Conservation (phyloP, 2,329 filamentous ascomycete species). For the Alternaria panax region DNA sequence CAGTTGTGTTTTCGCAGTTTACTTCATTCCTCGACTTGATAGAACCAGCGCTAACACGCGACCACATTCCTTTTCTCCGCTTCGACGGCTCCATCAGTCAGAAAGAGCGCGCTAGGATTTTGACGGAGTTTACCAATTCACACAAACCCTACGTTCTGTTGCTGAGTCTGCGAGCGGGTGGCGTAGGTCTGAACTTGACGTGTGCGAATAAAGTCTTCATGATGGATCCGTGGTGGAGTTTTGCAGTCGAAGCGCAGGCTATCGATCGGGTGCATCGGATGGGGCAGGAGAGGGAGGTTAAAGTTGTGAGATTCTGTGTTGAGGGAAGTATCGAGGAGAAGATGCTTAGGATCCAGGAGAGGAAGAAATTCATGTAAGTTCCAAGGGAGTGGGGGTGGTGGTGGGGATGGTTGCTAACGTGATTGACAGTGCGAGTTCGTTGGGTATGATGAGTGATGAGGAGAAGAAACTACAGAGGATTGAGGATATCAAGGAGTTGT, state of each 20-base stretch:
- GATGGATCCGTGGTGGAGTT: constrained; percentile 99
- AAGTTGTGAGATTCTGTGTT: constrained; percentile 87
- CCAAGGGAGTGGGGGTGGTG: neutral
- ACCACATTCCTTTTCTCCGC: constrained; percentile 80
- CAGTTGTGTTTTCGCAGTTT: constrained; percentile 96
- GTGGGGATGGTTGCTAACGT: constrained; percentile 28
- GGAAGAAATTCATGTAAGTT: constrained; percentile 93
- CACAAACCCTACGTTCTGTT: constrained; percentile 75
- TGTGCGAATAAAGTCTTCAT: constrained; percentile 90
- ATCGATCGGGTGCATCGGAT: constrained; percentile 98
- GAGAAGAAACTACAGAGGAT: constrained; percentile 90
- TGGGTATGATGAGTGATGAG: constrained; percentile 94
- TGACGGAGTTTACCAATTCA: constrained; percentile 70
- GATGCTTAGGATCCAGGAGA: constrained; percentile 91
- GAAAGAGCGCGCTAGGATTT: constrained; percentile 79
- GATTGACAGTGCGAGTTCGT: constrained; percentile 79
- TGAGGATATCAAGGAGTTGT: constrained; percentile 90
- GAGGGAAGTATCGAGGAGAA: constrained; percentile 91
- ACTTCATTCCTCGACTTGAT: constrained; percentile 95
- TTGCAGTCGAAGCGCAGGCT: constrained; percentile 93
- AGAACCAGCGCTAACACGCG: constrained; percentile 75
- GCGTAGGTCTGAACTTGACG: constrained; percentile 92
- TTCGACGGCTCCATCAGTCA: constrained; percentile 92
- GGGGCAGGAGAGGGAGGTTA: constrained; percentile 87
- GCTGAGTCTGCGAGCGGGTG: constrained; percentile 85